A percentile compares a stretch with the other conserved stretches of the same genome.
Conservation (phyloP, 768 basidiomycete species). For the Nevesoporus exiguus region DNA sequence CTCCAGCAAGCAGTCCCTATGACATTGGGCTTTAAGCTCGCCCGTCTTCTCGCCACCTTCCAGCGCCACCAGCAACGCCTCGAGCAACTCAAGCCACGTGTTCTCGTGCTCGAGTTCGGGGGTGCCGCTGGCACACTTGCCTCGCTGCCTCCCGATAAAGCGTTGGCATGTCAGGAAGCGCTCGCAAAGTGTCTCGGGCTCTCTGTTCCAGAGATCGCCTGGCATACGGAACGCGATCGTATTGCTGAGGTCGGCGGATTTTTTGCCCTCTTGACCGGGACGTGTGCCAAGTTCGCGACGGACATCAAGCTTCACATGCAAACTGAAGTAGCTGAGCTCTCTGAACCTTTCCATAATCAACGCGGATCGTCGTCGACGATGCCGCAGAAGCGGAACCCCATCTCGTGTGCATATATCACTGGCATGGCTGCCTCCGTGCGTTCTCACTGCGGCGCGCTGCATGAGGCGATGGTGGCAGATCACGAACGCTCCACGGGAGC, state of each 20-base stretch:
- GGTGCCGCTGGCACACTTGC: conserved; percentile 47
- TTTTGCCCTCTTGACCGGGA: conserved; percentile 42
- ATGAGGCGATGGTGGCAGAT: conserved; percentile 47
- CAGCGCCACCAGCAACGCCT: conserved; percentile 38
- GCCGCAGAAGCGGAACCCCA: conserved; percentile 50
- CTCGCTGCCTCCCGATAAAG: conserved; percentile 38
- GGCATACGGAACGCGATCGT: conserved; percentile 44
- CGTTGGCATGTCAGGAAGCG: conserved; percentile 23
- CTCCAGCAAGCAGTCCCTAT: conserved; percentile 49
- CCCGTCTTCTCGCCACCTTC: conserved; percentile 43
- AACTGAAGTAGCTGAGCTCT: conserved; percentile 44
- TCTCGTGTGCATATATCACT: conserved; percentile 43
- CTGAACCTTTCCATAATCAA: conserved; percentile 42
- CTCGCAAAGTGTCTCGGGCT: conserved; percentile 21
- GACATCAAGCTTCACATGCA: conserved; percentile 48
- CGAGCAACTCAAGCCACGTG: conserved; percentile 34
- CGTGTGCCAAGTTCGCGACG: conserved; percentile 44
- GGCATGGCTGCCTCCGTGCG: conserved; percentile 41
- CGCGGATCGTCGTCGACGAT: conserved; percentile 48
- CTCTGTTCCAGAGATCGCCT: conserved; percentile 27
- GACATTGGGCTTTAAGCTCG: conserved; percentile 45
- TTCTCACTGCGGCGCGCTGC: conserved; percentile 37
- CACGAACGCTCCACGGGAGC: conserved; percentile 48
- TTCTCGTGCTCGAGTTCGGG: conserved; percentile 42
- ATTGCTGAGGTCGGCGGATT: conserved; percentile 43